Evolutionary conservation across 805 yeast genomes (phyloP).

Genomic region (Saccharomycopsis sp.): DNA sequence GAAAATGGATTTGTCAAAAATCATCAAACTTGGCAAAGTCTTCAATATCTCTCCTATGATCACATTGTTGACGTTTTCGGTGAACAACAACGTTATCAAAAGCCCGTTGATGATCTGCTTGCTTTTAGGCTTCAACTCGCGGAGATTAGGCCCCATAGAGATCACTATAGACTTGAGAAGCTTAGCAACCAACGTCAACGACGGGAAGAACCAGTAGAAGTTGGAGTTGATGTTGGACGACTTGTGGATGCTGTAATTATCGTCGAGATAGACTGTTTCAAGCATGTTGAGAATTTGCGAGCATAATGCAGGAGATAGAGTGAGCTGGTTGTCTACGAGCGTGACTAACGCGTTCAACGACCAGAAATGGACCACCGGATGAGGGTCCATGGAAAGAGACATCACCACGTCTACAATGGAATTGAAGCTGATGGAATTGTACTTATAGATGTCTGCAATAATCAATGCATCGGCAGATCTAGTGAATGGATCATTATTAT

Average conservation of each 20-base stretch:
- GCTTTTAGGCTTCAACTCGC: conserved; percentile 27
- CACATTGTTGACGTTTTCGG: conserved; percentile 27
- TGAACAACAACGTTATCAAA: conserved; percentile 29
- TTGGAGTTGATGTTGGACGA: conserved; percentile 41
- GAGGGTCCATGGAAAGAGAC: conserved; percentile 69
- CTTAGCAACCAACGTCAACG: conserved; percentile 38
- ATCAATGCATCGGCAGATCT: conserved; percentile 53
- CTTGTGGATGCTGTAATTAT: conserved; percentile 43
- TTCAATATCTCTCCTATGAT: conserved; percentile 34
- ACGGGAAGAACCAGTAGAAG: conserved; percentile 40
- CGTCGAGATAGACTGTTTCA: conserved; percentile 33
- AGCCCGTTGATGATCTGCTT: conserved; percentile 33
- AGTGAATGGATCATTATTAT: conserved; percentile 53
- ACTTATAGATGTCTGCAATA: conserved; percentile 41
- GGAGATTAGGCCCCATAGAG: conserved; percentile 52
- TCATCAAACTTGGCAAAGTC: conserved; percentile 38
- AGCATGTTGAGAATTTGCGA: conserved; percentile 37
- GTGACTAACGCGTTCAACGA: conserved; percentile 53
- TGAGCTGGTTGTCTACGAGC: conserved; percentile 48
- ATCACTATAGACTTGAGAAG: conserved; percentile 41
- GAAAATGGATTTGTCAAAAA: conserved; percentile 38
- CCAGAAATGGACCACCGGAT: conserved; percentile 76
- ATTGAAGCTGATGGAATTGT: conserved; percentile 35
- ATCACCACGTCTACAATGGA: conserved; percentile 49
- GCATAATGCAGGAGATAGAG: conserved; percentile 39